Evolutionary conservation across 768 basidiomycete species (phyloP).

Genomic region (Astraeus odoratus): DNA sequence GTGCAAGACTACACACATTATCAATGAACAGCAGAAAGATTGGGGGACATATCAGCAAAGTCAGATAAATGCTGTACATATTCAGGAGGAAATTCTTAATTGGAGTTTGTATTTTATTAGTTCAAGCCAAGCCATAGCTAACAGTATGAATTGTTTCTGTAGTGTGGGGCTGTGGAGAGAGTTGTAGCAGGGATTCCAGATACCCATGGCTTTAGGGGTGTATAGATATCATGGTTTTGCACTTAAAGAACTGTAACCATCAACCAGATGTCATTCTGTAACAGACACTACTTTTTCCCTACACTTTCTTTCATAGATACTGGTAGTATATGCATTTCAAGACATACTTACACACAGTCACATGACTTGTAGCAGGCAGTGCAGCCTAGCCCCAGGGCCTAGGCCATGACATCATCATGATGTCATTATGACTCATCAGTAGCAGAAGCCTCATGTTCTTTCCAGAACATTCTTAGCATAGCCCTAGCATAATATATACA

Average conservation of each 20-base stretch:
- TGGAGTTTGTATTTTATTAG: not conserved
- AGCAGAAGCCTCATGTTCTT: no score
- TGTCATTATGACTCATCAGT: no score
- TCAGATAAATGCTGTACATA: not conserved
- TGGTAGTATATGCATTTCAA: no score
- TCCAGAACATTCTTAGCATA: no score
- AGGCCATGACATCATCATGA: no score
- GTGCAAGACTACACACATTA: not conserved
- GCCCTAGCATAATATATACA: no score
- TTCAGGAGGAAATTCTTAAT: not conserved
- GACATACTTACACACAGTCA: no score
- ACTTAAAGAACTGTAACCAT: conserved; percentile 1
- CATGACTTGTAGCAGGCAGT: no score
- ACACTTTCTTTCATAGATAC: no score
- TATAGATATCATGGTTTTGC: not conserved
- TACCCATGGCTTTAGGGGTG: conserved; percentile 1
- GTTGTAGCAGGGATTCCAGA: not conserved
- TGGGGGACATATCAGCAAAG: not conserved
- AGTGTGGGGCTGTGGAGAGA: not conserved
- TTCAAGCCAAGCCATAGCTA: not conserved
- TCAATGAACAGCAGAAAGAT: not conserved
- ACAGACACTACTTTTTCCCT: no score
- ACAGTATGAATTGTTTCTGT: not conserved
- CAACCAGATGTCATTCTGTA: no score
- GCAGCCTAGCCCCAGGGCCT: no score